Base-by-base conservation (phyloP, 768 basidiomycete species). In the Russula compacta region DNA sequence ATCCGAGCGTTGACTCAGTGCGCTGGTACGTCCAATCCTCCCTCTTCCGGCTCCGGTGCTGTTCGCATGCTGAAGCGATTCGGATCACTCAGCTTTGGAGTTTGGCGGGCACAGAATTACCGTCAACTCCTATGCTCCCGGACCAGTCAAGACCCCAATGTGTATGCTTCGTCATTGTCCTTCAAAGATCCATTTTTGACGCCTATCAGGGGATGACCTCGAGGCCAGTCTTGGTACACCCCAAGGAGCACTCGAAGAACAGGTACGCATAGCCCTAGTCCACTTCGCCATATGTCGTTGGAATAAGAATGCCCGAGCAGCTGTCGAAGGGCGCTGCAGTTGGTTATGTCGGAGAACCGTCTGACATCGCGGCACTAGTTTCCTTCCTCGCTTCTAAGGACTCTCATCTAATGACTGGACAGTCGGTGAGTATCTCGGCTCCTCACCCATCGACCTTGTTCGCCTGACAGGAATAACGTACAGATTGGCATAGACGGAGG, bases 341-440 rank as follows among this genome's bases (percentile, higher is more conserved):
- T 14, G 67, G 68, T 6, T 48, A 59, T 21, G 59, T 69, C 53
- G 67, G 68, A 17, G 62, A 56, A 8, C 60, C 71, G 0, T 47
- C 61, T 7, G 68, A 74, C 43, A 61, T 74, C 35, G 71, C 73
- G 1, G 56, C 54, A 9, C 35, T 74, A 5, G 73, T 74, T 1
- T 70, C 72, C 8, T 74, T 72, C 65, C 65, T 74, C 33, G 73
- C 71, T 6, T 69, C 70, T 10, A 66, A 68, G 44, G 67, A 71
- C n/a, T 67, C 73, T 3, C 42, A 56, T 11, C 72, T 69, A 46
- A 69, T 73, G 9, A 73, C 73, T 0, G 73, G 73, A 8, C 65
- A 65, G 10, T 38, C 64, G 12, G 64, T 66, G 54, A 49, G 64
- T 35, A 43, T 24, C 43, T 54, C 53, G 12, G 24, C 33, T 35